A percentile compares a stretch with the other conserved stretches of the same genome.
Conservation (phyloP, 371 early-diverging fungal species). For the Mucor circinelloides region DNA sequence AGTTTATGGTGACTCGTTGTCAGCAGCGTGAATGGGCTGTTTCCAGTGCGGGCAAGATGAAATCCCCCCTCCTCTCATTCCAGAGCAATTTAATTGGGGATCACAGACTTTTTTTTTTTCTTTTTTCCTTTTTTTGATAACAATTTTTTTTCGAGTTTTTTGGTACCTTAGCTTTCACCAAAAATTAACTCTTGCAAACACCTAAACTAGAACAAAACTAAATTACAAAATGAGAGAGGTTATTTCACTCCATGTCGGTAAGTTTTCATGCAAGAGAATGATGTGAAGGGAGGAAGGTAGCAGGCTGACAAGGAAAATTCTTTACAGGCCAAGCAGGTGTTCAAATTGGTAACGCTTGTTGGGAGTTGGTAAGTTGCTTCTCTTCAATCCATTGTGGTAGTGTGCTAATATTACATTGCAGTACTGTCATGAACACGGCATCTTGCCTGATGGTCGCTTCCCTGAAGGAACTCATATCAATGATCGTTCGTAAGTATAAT, state of each 20-base stretch:
- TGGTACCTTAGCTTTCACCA: conserved; percentile 13
- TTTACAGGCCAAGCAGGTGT: conserved; percentile 90
- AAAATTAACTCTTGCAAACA: conserved; percentile 12
- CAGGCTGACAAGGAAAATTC: not conserved
- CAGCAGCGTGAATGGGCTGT: not conserved
- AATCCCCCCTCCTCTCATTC: not conserved
- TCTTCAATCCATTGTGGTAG: not conserved
- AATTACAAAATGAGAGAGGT: conserved; percentile 71
- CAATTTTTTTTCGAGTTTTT: conserved; percentile 13
- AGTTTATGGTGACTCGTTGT: not conserved
- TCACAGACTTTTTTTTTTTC: conserved; percentile 16
- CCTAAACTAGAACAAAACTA: not conserved
- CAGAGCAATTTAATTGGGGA: conserved; percentile 1
- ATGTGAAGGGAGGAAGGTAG: not conserved
- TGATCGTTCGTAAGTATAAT: conserved; percentile 40
- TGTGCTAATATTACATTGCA: not conserved
- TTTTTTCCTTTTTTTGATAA: conserved; percentile 1
- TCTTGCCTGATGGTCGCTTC: conserved; percentile 88
- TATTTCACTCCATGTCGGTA: conserved; percentile 85
- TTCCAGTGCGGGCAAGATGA: not conserved
- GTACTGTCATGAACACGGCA: conserved; percentile 96
- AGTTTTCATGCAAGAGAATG: not conserved
- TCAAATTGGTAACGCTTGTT: conserved; percentile 98
- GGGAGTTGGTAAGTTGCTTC: conserved; percentile 75
- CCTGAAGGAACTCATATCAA: conserved; percentile 49